phyloP scores from a whole-genome alignment of 345 rosid species.

The Pistacia atlantica region DNA sequence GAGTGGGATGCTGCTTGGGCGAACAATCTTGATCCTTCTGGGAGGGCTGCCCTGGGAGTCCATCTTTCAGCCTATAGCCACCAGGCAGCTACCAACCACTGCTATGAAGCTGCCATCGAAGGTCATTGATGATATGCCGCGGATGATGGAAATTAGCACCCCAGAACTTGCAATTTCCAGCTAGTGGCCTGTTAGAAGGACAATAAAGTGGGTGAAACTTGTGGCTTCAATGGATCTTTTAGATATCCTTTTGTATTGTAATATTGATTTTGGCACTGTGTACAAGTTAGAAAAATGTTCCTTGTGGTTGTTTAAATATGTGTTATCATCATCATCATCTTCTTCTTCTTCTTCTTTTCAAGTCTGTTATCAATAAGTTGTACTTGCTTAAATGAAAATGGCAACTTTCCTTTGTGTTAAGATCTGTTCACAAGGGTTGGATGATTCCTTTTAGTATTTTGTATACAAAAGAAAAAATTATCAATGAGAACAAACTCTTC shows the following conservation, averaged over 20 bases:
- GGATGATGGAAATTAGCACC: conserved; percentile 43
- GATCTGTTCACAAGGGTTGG: no score
- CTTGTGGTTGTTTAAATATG: not conserved
- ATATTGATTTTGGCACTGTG: conserved; percentile 8
- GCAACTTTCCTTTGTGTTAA: conserved; percentile 7
- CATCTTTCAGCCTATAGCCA: conserved; percentile 70
- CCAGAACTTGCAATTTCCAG: conserved; percentile 54
- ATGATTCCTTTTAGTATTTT: no score
- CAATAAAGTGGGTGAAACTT: not conserved
- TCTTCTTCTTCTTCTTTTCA: not conserved
- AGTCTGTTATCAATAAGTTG: not conserved
- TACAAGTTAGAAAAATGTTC: conserved; percentile 10
- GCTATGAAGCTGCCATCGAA: conserved; percentile 37
- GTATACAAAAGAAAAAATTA: no score
- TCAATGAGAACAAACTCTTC: no score
- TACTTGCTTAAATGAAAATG: conserved; percentile 3
- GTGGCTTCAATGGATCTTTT: conserved; percentile 12
- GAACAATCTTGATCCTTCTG: conserved; percentile 91
- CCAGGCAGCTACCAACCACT: conserved; percentile 27
- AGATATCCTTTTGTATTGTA: conserved; percentile 14
- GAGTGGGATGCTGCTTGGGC: conserved; percentile 93
- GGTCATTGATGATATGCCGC: conserved; percentile 39
- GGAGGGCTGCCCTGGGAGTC: conserved; percentile 90
- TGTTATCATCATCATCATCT: not conserved
- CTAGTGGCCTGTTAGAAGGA: conserved; percentile 22